Percentiles rank a stretch among this genome's conserved stretches.
Evolutionary conservation across 345 rosid genomes (phyloP).

Genomic region (Orychophragmus violaceus): DNA sequence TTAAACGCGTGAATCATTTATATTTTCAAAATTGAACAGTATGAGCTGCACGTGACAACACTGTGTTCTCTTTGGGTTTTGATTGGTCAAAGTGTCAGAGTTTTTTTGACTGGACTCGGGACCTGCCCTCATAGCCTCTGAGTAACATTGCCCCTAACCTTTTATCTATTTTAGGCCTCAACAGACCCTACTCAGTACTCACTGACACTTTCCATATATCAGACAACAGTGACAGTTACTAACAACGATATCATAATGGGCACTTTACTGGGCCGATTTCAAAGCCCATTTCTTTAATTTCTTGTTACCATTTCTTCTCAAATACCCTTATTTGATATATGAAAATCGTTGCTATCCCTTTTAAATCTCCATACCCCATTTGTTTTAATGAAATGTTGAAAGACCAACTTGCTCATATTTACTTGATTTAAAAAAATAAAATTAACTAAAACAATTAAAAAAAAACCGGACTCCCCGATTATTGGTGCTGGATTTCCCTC

Average conservation of each 20-base stretch:
- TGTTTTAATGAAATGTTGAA: too few species aligned
- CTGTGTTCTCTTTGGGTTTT: background rate
- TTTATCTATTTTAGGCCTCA: slow-evolving; percentile 18
- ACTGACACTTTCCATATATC: background rate
- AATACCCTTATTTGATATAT: too few species aligned
- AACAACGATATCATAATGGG: background rate
- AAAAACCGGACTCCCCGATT: too few species aligned
- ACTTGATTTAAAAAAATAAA: too few species aligned
- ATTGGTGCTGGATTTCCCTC: too few species aligned
- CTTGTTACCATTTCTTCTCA: too few species aligned
- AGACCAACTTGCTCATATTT: too few species aligned
- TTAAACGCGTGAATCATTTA: background rate
- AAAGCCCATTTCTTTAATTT: background rate
- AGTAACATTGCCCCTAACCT: slow-evolving; percentile 8
- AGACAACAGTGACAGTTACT: background rate
- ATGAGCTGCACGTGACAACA: slow-evolving; percentile 26
- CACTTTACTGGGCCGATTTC: background rate
- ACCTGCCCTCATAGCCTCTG: background rate
- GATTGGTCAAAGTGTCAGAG: slow-evolving; percentile 25
- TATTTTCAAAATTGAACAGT: background rate
- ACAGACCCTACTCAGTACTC: background rate
- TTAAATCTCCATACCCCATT: too few species aligned
- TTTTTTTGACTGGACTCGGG: too few species aligned
- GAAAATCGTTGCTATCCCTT: too few species aligned
- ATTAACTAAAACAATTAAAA: too few species aligned